A percentile compares a stretch with the other conserved stretches of the same genome.
phyloP scores from a whole-genome alignment of 176 grass and related monocot genomes.

The Triticum turgidum region DNA sequence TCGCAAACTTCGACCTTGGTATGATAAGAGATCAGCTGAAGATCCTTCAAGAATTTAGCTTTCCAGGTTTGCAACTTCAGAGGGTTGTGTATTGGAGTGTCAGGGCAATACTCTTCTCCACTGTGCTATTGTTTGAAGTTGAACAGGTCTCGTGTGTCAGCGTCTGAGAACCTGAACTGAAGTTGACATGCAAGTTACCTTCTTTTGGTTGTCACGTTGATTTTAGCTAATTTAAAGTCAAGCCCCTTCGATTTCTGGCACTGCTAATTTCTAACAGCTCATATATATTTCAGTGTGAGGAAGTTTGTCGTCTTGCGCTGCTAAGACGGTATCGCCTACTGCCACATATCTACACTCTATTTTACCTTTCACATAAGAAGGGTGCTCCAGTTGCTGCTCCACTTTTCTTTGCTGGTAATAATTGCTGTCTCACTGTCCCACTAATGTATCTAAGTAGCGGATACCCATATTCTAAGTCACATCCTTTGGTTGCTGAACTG shows the following conservation, averaged over 20 bases:
- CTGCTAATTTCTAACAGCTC: slow-evolving; percentile 7
- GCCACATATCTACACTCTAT: slow-evolving; percentile 89
- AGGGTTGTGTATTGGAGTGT: not conserved
- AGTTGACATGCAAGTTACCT: not conserved
- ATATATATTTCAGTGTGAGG: slow-evolving; percentile 68
- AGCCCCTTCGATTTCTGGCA: slow-evolving; percentile 12
- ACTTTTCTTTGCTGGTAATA: slow-evolving; percentile 85
- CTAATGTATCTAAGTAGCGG: not conserved
- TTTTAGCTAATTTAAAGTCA: not conserved
- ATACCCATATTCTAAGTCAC: slow-evolving; percentile 7
- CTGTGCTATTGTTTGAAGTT: not conserved
- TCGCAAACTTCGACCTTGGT: not conserved
- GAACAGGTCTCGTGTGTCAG: not conserved
- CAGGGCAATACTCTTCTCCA: not conserved
- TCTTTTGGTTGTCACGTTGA: not conserved
- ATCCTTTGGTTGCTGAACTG: not conserved
- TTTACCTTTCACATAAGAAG: slow-evolving; percentile 81
- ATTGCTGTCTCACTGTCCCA: slow-evolving; percentile 5
- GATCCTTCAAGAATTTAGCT: not conserved
- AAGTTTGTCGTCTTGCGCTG: slow-evolving; percentile 93
- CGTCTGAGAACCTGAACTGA: not conserved
- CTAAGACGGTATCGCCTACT: slow-evolving; percentile 77
- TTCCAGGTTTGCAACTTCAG: not conserved
- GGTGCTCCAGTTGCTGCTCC: slow-evolving; percentile 74
- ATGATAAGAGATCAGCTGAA: not conserved